These are phyloP conservation scores for Verruconis gallopava DNA, from an alignment of 2,329 filamentous ascomycete species.

Conservation along the genomic window DNA sequence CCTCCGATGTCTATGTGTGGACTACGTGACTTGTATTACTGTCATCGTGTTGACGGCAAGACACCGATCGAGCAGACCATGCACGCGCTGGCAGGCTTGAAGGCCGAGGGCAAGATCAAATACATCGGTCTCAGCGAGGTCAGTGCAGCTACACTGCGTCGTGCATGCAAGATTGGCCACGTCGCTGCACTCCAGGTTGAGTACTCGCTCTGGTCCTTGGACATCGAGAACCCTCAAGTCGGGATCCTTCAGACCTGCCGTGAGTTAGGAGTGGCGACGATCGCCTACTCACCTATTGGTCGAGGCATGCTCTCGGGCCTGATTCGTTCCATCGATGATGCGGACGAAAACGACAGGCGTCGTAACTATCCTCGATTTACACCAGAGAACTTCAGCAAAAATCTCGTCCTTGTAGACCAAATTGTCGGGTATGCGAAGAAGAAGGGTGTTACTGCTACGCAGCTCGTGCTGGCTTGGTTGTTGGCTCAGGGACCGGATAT, in stretches of 20 bases:
- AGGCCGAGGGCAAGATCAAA: slow-evolving; percentile 43
- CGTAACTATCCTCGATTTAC: slow-evolving; percentile 34
- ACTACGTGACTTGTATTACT: slow-evolving; percentile 31
- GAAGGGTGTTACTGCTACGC: slow-evolving; percentile 42
- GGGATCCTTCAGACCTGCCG: slow-evolving; percentile 40
- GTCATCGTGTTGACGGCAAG: slow-evolving; percentile 29
- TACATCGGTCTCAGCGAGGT: slow-evolving; percentile 44
- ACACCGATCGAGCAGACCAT: slow-evolving; percentile 38
- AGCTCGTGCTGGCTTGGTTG: slow-evolving; percentile 53
- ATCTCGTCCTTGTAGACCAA: slow-evolving; percentile 39
- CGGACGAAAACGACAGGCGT: slow-evolving; percentile 38
- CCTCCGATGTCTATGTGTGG: slow-evolving; percentile 8
- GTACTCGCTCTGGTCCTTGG: slow-evolving; percentile 41
- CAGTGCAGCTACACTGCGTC: slow-evolving; percentile 36
- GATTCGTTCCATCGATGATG: slow-evolving; percentile 33
- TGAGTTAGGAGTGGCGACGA: slow-evolving; percentile 44
- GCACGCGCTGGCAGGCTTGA: slow-evolving; percentile 33
- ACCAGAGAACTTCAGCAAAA: slow-evolving; percentile 42
- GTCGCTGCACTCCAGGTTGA: slow-evolving; percentile 42
- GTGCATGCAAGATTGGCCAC: slow-evolving; percentile 37
- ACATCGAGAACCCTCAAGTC: slow-evolving; percentile 38
- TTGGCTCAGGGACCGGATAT: slow-evolving; percentile 47
- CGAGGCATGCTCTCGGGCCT: slow-evolving; percentile 44
- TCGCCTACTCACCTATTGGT: slow-evolving; percentile 48
- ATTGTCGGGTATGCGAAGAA: slow-evolving; percentile 37